These are phyloP conservation scores for Backusella sp. DNA, from an alignment of 192 early-diverging fungal genomes.

Conservation along the genomic window DNA sequence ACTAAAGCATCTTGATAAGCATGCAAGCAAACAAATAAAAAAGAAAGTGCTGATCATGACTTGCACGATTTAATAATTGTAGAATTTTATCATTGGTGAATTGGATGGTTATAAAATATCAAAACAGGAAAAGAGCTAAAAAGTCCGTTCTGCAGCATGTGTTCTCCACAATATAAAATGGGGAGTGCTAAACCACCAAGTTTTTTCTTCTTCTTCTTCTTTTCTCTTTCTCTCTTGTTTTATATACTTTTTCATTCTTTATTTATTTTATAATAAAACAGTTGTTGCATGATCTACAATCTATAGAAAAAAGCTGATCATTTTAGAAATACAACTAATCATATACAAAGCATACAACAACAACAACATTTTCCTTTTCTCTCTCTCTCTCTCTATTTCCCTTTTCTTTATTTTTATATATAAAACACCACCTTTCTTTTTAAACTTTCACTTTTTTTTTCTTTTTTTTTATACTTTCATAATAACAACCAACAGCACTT, in stretches of 20 bases:
- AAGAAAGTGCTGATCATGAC: background rate
- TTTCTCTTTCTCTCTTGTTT: background rate
- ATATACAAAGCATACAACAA: background rate
- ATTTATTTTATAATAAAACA: background rate
- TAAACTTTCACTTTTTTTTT: background rate
- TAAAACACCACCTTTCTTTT: background rate
- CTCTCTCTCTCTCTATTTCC: background rate
- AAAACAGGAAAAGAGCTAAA: slow-evolving; percentile 5
- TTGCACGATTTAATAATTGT: slow-evolving; percentile 4
- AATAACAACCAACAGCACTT: background rate
- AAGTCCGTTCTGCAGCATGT: slow-evolving; percentile 7
- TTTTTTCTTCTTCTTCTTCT: background rate
- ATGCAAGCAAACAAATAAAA: background rate
- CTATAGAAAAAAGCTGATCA: slow-evolving; percentile 6
- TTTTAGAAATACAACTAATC: slow-evolving; percentile 1
- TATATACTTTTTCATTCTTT: background rate
- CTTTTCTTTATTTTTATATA: background rate
- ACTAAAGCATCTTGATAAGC: background rate
- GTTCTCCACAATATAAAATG: background rate
- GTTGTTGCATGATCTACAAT: slow-evolving; percentile 1
- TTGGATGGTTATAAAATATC: slow-evolving; percentile 4
- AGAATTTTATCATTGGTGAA: slow-evolving; percentile 10
- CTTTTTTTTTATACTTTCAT: too few relatives aligned
- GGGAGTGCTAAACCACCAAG: background rate
- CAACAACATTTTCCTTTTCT: background rate